Conservation (phyloP, 2,329 filamentous ascomycete genomes). For the Chrysosporium queenslandicum region DNA sequence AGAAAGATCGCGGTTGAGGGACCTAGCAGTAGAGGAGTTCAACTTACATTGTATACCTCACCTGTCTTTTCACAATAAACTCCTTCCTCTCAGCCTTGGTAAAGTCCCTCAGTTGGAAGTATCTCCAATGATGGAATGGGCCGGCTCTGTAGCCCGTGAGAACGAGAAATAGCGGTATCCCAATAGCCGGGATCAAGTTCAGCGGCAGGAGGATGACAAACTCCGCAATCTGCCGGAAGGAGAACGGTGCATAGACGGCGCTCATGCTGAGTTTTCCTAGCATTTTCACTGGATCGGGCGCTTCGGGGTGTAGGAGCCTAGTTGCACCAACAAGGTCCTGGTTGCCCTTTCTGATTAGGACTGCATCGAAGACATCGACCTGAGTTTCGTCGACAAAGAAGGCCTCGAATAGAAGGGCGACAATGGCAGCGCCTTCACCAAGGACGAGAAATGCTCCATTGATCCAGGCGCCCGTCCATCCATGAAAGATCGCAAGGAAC, state of each 20-base stretch:
- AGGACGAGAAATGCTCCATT: conserved; percentile 80
- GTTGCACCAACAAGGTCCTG: conserved; percentile 58
- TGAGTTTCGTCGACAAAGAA: conserved; percentile 71
- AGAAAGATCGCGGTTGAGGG: background rate
- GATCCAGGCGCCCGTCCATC: conserved; percentile 68
- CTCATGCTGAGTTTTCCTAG: conserved; percentile 70
- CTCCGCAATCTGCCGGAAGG: conserved; percentile 78
- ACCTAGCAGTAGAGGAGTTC: background rate
- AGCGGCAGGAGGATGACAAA: conserved; percentile 69
- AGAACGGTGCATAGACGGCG: conserved; percentile 79
- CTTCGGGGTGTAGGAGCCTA: conserved; percentile 56
- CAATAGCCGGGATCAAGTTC: conserved; percentile 76
- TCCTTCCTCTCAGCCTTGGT: conserved; percentile 62
- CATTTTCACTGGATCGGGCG: conserved; percentile 62
- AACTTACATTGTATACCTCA: conserved; percentile 73
- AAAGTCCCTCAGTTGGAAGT: conserved; percentile 70
- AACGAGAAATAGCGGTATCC: conserved; percentile 74
- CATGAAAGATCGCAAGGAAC: conserved; percentile 82
- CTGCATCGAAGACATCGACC: conserved; percentile 77
- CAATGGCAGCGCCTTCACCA: conserved; percentile 52
- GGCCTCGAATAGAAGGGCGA: conserved; percentile 61
- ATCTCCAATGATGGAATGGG: conserved; percentile 81
- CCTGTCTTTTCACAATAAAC: conserved; percentile 56
- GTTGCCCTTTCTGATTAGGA: conserved; percentile 55
- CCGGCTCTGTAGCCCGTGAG: conserved; percentile 80